A percentile compares a stretch with the other conserved stretches of the same genome.
Conservation (phyloP, 1,284 basidiomycete genomes). For the Apiotrichum gracile region DNA sequence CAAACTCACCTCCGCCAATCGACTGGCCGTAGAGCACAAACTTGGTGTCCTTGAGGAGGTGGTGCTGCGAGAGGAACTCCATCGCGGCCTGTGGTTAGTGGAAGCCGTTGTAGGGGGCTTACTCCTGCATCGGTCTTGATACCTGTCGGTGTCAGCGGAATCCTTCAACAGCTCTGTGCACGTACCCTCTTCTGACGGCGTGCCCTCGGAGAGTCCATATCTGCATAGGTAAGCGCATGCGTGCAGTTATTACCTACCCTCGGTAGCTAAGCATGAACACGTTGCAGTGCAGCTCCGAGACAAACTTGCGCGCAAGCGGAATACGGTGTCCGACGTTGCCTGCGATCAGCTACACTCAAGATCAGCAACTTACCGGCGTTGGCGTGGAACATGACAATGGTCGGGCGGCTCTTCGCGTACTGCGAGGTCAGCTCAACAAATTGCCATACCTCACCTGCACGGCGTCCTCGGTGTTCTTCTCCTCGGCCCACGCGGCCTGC, state of each 20-base stretch:
- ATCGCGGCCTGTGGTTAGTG: slow-evolving; percentile 52
- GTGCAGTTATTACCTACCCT: slow-evolving; percentile 25
- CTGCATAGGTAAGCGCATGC: slow-evolving; percentile 31
- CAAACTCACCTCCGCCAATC: too few species aligned
- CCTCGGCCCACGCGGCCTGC: slow-evolving; percentile 24
- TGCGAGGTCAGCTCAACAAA: slow-evolving; percentile 26
- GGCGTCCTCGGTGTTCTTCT: slow-evolving; percentile 31
- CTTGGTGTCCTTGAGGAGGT: slow-evolving; percentile 60
- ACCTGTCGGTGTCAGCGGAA: slow-evolving; percentile 49
- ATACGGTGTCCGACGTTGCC: slow-evolving; percentile 65
- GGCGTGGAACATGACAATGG: slow-evolving; percentile 84
- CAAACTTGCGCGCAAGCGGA: slow-evolving; percentile 82
- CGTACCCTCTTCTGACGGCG: slow-evolving; percentile 71
- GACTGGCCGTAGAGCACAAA: slow-evolving; percentile 75
- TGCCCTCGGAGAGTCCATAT: slow-evolving; percentile 76
- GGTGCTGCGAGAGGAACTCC: slow-evolving; percentile 68
- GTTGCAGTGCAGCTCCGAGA: slow-evolving; percentile 62
- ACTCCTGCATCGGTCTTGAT: slow-evolving; percentile 74
- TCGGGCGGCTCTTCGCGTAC: slow-evolving; percentile 68
- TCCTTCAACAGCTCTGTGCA: slow-evolving; percentile 16
- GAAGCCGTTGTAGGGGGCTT: slow-evolving; percentile 25
- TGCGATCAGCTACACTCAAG: slow-evolving; percentile 3
- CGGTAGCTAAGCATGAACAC: slow-evolving; percentile 46
- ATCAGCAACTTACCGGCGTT: slow-evolving; percentile 65
- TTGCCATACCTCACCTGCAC: slow-evolving; percentile 16